Base-by-base conservation (phyloP, 208 protist genomes). In the Sergeia podlipaevii region DNA sequence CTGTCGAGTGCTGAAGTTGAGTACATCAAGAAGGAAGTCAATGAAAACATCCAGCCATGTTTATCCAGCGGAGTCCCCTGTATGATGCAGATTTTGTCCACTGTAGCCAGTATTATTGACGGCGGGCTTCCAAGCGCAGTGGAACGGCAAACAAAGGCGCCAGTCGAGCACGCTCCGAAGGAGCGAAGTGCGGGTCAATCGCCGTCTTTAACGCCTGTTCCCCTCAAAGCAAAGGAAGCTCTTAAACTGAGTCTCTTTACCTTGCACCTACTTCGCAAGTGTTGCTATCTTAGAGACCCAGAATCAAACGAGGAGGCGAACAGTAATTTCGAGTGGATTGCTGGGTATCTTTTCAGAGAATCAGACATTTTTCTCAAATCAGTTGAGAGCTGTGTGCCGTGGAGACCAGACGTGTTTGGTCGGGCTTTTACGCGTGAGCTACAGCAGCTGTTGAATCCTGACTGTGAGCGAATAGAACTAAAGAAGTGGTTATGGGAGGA, bases 401-500 rank as follows among this genome's bases (percentile, higher is more conserved):
- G 85, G 82, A 81, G 57, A 28, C 59, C 66, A 13, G 65, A 80
- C 8, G 49, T 64, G n/a, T 76, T 84, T 38, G 38, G 64, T 10
- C 60, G 66, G 20, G 77, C 56, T 4, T 93, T 89, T 51, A 33
- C 61, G 6, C 30, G 47, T 4, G 65, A 65, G 41, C 66, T 85
- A 10, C 18, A 64, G n/a, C 42, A 50, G 18, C 62, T 59, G 20
- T 57, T 70, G 37, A 52, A 63, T 11, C 21, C 13, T 26, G 23
- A 47, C 7, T 18, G 11, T 56, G 69, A 64, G 28, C 46, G 65
- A 28, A 67, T 66, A 18, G 50, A 67, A 13, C 39, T 85, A n/a
- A 67, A 53, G 13, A 88, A 83, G 60, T 93, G 86, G 83, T 33
- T 93, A 11, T 93, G 86, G 83, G 57, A 74, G 37, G 67, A 77